Conservation (phyloP, 208 protist species). For the Borovskyia barvae region DNA sequence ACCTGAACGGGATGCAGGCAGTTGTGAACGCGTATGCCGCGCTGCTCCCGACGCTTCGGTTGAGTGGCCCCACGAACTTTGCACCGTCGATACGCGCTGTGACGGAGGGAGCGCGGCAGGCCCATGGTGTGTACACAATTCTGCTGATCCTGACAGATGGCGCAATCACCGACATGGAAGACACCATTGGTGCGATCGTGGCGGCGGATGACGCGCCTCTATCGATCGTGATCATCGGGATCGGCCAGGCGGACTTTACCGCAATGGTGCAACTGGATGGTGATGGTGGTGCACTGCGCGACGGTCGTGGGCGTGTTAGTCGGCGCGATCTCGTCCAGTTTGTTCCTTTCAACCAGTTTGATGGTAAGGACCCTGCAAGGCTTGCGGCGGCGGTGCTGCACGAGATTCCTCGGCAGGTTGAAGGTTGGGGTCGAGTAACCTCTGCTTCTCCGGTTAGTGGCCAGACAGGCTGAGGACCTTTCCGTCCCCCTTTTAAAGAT, state of each 20-base stretch:
- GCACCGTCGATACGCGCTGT: constrained; percentile 28
- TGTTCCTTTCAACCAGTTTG: constrained; percentile 57
- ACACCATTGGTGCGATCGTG: constrained; percentile 78
- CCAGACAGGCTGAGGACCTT: not conserved
- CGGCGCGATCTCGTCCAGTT: constrained; percentile 75
- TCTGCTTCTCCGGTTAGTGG: not conserved
- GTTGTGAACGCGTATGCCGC: constrained; percentile 50
- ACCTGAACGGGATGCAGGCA: constrained; percentile 52
- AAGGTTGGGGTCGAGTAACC: constrained; percentile 22
- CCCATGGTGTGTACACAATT: constrained; percentile 69
- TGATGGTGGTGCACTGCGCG: constrained; percentile 55
- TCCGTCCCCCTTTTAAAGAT: too few relatives aligned
- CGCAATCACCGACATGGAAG: constrained; percentile 78
- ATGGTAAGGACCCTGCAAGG: constrained; percentile 14
- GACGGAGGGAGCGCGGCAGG: constrained; percentile 20
- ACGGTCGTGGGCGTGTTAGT: not conserved
- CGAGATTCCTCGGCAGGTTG: constrained; percentile 54
- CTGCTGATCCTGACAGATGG: constrained; percentile 92
- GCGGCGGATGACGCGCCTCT: constrained; percentile 69
- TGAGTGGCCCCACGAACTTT: constrained; percentile 78
- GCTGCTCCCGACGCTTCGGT: constrained; percentile 27
- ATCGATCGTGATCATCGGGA: constrained; percentile 92
- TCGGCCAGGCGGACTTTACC: constrained; percentile 87
- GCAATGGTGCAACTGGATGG: constrained; percentile 91
- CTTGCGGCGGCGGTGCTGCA: constrained; percentile 51